Base-by-base conservation (phyloP, 371 early-diverging fungal species). In the Saksenaea vasiformis region DNA sequence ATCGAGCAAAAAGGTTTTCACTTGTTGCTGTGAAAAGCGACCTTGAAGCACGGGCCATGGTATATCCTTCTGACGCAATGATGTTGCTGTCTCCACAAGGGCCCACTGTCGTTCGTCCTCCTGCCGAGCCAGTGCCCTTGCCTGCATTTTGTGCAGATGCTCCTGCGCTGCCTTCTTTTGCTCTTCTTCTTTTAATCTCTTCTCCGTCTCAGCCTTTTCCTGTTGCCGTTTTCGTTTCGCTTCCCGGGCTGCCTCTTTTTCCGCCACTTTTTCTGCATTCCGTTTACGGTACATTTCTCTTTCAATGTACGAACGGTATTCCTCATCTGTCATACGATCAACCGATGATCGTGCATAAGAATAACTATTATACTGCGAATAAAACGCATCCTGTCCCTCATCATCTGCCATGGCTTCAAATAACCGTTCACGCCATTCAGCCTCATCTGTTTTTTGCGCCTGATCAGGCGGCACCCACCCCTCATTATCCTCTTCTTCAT, bases 391-490 rank as follows among this genome's bases (percentile, higher is more conserved):
- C 54, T 70, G 69, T 2, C 76, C 77, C 64, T 82, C 82, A 51
- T 82, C 82, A 0, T 77, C 76, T 39, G 69, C 69, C 82, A 82
- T 82, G 38, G 77, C 82, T 24, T 73, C 69, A 54, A 82, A 82
- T n/a, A 82, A 36, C 22, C 64, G 65, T 31, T 73, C 73, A 43
- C 68, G 64, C 82, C 82, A 82, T 35, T 76, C 70, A 15, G 62
- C 65, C 28, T 67, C 62, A 15, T 69, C 70, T 10, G 61, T 27
- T 26, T 68, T 64, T 3, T 61, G 7, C 3, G 69, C 56, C 19
- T 51, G 26, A 11, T 24, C n/a, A 9, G 69, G 69, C 5, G 77
- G 72, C 2, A 61, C 47, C 80, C 80, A 79, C 0, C 80, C 80
- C 17, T 60, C 58, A 4, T 31, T 7, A 31, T 31, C 31, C 31